Conservation (phyloP, 768 basidiomycete species). For the Rhizopogon sp. region DNA sequence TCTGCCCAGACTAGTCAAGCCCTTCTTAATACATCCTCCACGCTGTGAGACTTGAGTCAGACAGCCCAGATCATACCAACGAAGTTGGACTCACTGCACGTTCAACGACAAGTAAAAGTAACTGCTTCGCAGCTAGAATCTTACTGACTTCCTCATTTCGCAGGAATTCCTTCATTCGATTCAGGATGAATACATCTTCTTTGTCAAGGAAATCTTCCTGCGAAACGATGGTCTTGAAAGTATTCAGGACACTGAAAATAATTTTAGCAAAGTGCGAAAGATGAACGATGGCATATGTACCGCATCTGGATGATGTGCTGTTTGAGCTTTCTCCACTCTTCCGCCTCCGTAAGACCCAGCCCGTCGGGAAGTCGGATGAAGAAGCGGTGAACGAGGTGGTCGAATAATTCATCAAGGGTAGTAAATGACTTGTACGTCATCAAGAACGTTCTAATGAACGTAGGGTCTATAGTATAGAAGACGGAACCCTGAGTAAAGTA, state of each 20-base stretch:
- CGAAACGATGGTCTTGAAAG: constrained; percentile 82
- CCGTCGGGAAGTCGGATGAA: constrained; percentile 68
- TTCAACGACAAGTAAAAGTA: constrained; percentile 63
- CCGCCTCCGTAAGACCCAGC: constrained; percentile 53
- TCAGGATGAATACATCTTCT: constrained; percentile 78
- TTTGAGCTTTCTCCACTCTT: constrained; percentile 82
- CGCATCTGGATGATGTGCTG: constrained; percentile 83
- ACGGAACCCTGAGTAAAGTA: not conserved
- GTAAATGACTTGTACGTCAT: constrained; percentile 97
- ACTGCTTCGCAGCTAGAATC: constrained; percentile 68
- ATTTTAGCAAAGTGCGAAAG: constrained; percentile 2
- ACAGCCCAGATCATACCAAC: constrained; percentile 1
- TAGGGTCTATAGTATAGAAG: constrained; percentile 46
- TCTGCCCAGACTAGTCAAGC: constrained; percentile 45
- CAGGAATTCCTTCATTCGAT: constrained; percentile 78
- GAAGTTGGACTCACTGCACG: constrained; percentile 56
- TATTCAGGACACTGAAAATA: constrained; percentile 67
- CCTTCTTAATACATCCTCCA: constrained; percentile 54
- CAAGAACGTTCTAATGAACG: constrained; percentile 84
- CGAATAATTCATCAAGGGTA: constrained; percentile 74
- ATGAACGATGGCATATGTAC: constrained; percentile 37
- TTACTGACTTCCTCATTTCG: constrained; percentile 59
- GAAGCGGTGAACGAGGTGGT: constrained; percentile 78
- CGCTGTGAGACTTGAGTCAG: constrained; percentile 26
- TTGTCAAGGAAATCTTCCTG: constrained; percentile 82